Percentiles rank a stretch among this genome's conserved stretches.
Conservation (phyloP, 2,329 filamentous ascomycete species). For the Penicillium brevicompactum region DNA sequence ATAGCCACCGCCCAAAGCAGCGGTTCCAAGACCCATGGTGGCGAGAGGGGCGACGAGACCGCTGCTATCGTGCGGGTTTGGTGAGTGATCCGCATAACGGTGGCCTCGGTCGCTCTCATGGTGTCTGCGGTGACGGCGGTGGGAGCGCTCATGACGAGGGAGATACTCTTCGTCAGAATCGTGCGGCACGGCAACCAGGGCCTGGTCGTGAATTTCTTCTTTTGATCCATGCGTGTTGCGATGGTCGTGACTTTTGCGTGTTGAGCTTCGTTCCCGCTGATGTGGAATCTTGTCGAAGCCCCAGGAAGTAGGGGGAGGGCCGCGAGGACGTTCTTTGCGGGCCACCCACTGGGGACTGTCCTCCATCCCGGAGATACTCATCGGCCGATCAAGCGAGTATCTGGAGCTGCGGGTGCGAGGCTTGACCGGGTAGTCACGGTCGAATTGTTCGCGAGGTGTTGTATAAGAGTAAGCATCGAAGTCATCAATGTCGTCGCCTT, state of each 20-base stretch:
- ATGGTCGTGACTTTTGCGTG: constrained; percentile 31
- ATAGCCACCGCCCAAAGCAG: constrained; percentile 39
- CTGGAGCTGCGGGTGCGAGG: constrained; percentile 32
- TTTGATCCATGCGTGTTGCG: constrained; percentile 41
- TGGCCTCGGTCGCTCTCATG: constrained; percentile 22
- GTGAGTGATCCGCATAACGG: constrained; percentile 19
- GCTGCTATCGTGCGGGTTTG: constrained; percentile 18
- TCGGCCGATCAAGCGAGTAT: constrained; percentile 35
- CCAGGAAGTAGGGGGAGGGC: constrained; percentile 42
- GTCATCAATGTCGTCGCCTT: constrained; percentile 43
- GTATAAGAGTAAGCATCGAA: constrained; percentile 52
- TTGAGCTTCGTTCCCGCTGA: constrained; percentile 28
- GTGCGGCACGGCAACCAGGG: constrained; percentile 51
- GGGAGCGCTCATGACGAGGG: constrained; percentile 46
- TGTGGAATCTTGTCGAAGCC: constrained; percentile 41
- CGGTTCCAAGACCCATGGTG: constrained; percentile 38
- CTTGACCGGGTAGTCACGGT: constrained; percentile 45
- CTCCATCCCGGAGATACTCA: constrained; percentile 44
- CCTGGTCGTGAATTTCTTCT: constrained; percentile 44
- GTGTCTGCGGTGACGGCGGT: constrained; percentile 36
- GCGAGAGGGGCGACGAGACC: constrained; percentile 19
- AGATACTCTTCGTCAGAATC: constrained; percentile 47
- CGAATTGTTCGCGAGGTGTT: constrained; percentile 49
- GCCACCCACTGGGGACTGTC: constrained; percentile 29
- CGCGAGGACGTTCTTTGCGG: constrained; percentile 33